Evolutionary conservation across 2,329 filamentous ascomycete species (phyloP), one percentile per base, ranked within the genome.

Genomic region (Dothideomycetidae sp.): DNA sequence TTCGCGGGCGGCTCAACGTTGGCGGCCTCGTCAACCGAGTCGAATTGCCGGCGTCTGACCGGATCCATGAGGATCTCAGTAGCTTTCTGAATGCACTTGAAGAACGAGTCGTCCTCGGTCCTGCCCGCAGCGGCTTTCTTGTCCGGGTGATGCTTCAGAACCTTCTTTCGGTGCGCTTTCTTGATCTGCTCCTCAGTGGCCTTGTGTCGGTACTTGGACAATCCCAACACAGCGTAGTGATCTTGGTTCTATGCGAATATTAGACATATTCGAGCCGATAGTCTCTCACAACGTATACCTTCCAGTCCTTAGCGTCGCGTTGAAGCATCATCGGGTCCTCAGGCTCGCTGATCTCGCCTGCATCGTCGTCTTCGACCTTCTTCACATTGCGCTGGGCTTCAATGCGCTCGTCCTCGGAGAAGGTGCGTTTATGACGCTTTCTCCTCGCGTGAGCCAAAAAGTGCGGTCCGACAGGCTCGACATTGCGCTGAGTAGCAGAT

Each of bases 21-120:
- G 45, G 90, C 90, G 50, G 75, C 77, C 63, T 94, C 86, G 54
- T 98, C 90, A 44, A 96, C 86, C 2, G 84, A 93, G 63, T 98
- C 90, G 64, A 81, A 98, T 64, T 98, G 90, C 42, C 86, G 78
- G 44, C 90, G 82, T 67, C 84, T 92, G 59, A 78, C 70, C 36
- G 90, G 90, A 66, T 98, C 90, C 39, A 84, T 73, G 12, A 98
- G 80, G 36, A 96, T 73, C 54, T 98, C 90, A 52, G 81, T 88
- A 41, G 90, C 90, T 64, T 94, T 94, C 61, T 98, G 92, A 61
- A 98, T 98, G 64, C 92, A 98, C 73, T 98, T 98, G 80, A 98
- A 98, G 71, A 98, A 98, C 60, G 81, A 83, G 62, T 98, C 90
- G 62, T 94, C 88, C 53, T 96, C 86, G 50, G 75, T 73, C 52